phyloP scores from a whole-genome alignment of 345 rosid species.

The Euphorbia lathyris region DNA sequence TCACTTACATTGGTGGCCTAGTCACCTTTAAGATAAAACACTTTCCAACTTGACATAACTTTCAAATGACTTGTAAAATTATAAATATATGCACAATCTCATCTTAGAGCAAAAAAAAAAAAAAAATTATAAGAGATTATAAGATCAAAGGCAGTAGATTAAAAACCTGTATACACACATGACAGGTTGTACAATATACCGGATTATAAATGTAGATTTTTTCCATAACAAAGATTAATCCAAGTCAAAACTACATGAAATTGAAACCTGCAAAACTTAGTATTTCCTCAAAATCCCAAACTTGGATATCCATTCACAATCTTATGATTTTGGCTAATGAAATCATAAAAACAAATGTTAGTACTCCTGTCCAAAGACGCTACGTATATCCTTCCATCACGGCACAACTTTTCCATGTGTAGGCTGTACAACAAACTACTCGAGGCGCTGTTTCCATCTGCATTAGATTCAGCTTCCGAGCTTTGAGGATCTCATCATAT shows the following conservation, averaged over 20 bases:
- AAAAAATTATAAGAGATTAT: too few species aligned
- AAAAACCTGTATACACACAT: too few species aligned
- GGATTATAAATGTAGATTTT: not conserved
- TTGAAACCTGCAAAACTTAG: not conserved
- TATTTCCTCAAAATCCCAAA: not conserved
- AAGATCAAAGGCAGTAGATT: too few species aligned
- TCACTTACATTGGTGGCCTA: too few species aligned
- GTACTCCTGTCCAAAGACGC: not conserved
- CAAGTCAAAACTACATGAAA: not conserved
- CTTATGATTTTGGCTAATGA: not conserved
- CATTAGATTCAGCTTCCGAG: constrained; percentile 21
- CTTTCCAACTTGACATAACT: too few species aligned
- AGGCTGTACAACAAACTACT: not conserved
- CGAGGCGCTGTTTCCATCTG: constrained; percentile 11
- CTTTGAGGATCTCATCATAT: constrained; percentile 46
- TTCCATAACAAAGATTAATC: not conserved
- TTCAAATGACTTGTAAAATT: too few species aligned
- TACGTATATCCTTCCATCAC: not conserved
- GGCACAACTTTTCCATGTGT: constrained; percentile 1
- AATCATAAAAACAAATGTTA: not conserved
- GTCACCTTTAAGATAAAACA: not conserved
- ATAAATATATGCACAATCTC: too few species aligned
- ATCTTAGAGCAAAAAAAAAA: too few species aligned
- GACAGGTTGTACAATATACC: too few species aligned
- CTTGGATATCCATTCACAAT: not conserved